phyloP scores from a whole-genome alignment of 2,329 filamentous ascomycete genomes.

The Malbranchea cinnamomea region DNA sequence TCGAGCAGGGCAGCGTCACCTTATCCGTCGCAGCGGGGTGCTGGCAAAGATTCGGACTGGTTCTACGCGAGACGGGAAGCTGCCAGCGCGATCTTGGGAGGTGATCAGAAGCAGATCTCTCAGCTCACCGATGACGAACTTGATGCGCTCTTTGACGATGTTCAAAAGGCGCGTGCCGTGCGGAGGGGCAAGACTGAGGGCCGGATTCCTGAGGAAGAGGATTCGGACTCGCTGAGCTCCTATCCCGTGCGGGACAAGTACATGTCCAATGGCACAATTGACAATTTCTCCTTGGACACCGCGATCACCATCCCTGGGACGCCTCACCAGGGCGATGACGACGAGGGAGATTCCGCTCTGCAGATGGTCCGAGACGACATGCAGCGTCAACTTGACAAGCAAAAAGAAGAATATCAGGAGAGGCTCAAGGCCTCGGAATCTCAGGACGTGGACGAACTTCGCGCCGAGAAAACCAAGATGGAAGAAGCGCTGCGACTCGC shows the following conservation, averaged over 20 bases:
- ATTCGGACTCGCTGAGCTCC: conserved; percentile 76
- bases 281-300: conserved; percentile 93
- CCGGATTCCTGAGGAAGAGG: conserved; percentile 53
- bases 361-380: conserved; percentile 65
- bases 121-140: conserved; percentile 87
- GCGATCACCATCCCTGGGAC: conserved; percentile 89
- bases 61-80: conserved; percentile 85
- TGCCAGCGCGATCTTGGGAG: conserved; percentile 75
- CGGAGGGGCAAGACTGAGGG: too few relatives aligned
- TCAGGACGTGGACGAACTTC: conserved; percentile 68
- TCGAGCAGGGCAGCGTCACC: conserved; percentile 71
- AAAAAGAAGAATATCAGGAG: conserved; percentile 68
- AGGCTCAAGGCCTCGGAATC: conserved; percentile 63
- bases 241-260: conserved; percentile 89
- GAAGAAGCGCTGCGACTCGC: conserved; percentile 62
- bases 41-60: conserved; percentile 78
- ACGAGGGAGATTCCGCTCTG: conserved; percentile 52
- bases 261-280: conserved; percentile 81
- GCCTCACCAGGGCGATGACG: conserved; percentile 58
- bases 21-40: conserved; percentile 49
- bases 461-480: conserved; percentile 70
- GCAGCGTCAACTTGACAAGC: conserved; percentile 66
- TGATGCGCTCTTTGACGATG: conserved; percentile 83
- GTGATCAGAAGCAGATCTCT: conserved; percentile 82
- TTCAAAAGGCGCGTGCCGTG: conserved; percentile 75